phyloP scores from a whole-genome alignment of 306 rosid genomes.

The Citrullus mucosospermus region DNA sequence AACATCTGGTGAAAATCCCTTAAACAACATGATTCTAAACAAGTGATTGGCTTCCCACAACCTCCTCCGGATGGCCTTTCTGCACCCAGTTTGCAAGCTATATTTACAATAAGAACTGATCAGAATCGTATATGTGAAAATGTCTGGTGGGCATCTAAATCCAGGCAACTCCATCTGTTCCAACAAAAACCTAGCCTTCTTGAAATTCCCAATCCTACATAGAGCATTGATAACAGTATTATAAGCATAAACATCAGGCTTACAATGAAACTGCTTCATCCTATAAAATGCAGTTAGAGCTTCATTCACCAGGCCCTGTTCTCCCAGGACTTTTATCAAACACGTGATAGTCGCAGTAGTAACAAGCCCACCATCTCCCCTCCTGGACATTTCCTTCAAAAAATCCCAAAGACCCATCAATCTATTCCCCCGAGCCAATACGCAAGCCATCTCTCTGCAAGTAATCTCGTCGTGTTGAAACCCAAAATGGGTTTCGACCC shows the following conservation, averaged over 20 bases:
- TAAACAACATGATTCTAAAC: constrained; percentile 70
- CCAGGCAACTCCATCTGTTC: constrained; percentile 92
- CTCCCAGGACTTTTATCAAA: constrained; percentile 82
- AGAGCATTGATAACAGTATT: constrained; percentile 50
- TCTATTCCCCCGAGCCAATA: constrained; percentile 44
- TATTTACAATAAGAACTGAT: constrained; percentile 61
- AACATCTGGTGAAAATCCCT: constrained; percentile 66
- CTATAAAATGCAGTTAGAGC: constrained; percentile 54
- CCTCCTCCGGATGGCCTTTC: constrained; percentile 65
- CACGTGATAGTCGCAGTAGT: constrained; percentile 58
- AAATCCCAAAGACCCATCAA: constrained; percentile 50
- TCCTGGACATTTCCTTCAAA: constrained; percentile 35
- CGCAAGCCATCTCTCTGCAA: constrained; percentile 59
- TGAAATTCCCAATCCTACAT: constrained; percentile 57
- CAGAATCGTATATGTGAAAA: constrained; percentile 53
- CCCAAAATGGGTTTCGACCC: constrained; percentile 48
- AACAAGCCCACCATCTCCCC: constrained; percentile 23
- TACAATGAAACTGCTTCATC: constrained; percentile 63
- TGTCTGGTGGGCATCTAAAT: constrained; percentile 65
- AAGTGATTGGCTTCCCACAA: constrained; percentile 75
- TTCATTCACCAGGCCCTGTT: constrained; percentile 56
- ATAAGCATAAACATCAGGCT: constrained; percentile 57
- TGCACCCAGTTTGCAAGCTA: constrained; percentile 54
- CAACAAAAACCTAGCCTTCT: constrained; percentile 51
- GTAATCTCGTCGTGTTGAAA: constrained; percentile 51